A percentile compares a stretch with the other conserved stretches of the same genome.
Evolutionary conservation across 805 yeast species (phyloP).

Genomic region (Clavispora santaluciae): DNA sequence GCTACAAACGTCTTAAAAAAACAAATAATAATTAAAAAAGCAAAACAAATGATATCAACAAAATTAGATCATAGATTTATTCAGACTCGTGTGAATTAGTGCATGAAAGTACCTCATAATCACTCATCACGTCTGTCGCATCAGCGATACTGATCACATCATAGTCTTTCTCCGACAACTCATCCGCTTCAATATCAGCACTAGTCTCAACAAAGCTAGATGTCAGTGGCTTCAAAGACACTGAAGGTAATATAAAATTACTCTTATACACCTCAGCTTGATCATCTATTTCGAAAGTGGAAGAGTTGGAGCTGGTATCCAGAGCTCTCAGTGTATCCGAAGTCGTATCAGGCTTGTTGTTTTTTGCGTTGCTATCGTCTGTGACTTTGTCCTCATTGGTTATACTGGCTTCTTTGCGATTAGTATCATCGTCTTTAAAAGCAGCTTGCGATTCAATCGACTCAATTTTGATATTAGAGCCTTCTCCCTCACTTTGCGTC

Average conservation of each 20-base stretch:
- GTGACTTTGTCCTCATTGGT: too few species aligned
- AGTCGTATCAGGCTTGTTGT: too few species aligned
- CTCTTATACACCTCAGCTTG: not conserved
- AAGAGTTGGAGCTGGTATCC: too few species aligned
- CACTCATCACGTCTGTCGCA: constrained; percentile 23
- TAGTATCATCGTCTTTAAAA: not conserved
- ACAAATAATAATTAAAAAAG: not conserved
- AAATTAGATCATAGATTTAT: not conserved
- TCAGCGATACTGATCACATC: constrained; percentile 31
- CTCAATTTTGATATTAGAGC: not conserved
- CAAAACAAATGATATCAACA: not conserved
- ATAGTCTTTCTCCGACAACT: constrained; percentile 17
- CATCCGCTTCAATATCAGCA: not conserved
- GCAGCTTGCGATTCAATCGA: not conserved
- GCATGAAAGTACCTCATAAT: constrained; percentile 34
- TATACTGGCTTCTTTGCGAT: too few species aligned
- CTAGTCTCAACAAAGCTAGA: not conserved
- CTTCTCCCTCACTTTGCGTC: not conserved
- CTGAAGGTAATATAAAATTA: not conserved
- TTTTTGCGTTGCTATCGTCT: too few species aligned
- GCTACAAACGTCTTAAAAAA: not conserved
- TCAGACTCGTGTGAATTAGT: constrained; percentile 5
- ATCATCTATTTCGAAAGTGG: not conserved
- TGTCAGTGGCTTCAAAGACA: not conserved
- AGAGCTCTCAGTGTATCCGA: too few species aligned